These are phyloP conservation scores for Paecilomyces niveus DNA, from an alignment of 2,329 filamentous ascomycete species.

Conservation along the genomic window DNA sequence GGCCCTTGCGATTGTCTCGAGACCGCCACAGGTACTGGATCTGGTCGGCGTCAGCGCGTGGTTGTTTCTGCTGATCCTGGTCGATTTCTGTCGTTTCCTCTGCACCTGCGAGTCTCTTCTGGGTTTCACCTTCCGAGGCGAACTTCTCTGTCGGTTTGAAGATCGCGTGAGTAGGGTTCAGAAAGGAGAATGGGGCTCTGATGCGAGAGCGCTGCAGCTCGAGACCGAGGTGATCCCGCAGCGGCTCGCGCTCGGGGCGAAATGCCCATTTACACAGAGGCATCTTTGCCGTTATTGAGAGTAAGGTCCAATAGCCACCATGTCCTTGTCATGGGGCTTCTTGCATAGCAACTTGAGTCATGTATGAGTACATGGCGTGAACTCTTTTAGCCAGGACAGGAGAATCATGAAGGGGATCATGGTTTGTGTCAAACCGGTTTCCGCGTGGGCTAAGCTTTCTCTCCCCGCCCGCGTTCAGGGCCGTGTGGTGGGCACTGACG, in stretches of 20 bases:
- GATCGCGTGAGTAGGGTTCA: constrained; percentile 44
- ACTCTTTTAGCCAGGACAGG: background rate
- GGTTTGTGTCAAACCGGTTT: background rate
- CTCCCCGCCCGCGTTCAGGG: background rate
- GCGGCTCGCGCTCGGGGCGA: background rate
- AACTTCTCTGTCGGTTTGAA: constrained; percentile 14
- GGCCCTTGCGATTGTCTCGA: constrained; percentile 43
- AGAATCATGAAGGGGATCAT: background rate
- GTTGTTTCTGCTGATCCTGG: background rate
- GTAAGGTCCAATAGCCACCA: background rate
- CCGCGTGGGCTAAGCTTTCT: background rate
- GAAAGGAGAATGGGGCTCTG: constrained; percentile 38
- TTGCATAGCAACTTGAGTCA: background rate
- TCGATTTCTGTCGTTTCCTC: constrained; percentile 2
- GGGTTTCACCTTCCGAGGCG: constrained; percentile 2
- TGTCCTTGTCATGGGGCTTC: background rate
- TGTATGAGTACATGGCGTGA: background rate
- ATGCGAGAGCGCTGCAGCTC: background rate
- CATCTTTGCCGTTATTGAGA: background rate
- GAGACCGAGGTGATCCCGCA: background rate
- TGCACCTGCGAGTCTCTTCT: background rate
- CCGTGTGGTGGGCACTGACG: too few species aligned
- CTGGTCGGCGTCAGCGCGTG: background rate
- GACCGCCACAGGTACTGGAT: constrained; percentile 34
- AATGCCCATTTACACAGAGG: background rate